Evolutionary conservation across 768 basidiomycete genomes (phyloP).

Genomic region (Hortiboletus flavorubellus): DNA sequence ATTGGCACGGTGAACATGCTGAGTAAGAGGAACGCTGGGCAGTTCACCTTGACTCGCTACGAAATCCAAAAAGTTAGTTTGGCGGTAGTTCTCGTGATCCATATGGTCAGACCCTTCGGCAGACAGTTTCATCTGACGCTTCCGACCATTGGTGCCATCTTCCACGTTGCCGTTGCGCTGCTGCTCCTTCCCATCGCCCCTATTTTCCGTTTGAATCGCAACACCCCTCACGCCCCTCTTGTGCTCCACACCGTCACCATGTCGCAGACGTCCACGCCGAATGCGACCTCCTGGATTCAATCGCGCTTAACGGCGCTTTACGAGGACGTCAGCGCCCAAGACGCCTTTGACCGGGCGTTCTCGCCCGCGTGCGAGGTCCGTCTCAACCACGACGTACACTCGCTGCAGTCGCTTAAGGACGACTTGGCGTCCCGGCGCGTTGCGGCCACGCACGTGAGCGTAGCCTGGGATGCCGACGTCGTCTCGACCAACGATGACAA

Average conservation of each 20-base stretch:
- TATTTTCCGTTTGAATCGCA: neutral
- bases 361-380: slow-evolving; percentile 33
- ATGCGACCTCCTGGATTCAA: slow-evolving; percentile 29
- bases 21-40: too few species aligned
- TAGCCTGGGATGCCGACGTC: slow-evolving; percentile 35
- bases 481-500: slow-evolving; percentile 28
- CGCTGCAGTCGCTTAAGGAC: slow-evolving; percentile 28
- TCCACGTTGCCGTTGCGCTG: neutral
- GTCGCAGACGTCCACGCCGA: neutral
- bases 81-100: too few species aligned
- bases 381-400: slow-evolving; percentile 27
- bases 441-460: slow-evolving; percentile 16
- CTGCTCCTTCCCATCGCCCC: neutral
- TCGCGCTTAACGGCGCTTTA: slow-evolving; percentile 29
- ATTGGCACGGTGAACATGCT: too few species aligned
- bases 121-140: neutral
- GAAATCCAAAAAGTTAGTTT: too few species aligned
- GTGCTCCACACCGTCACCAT: neutral
- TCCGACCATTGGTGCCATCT: neutral
- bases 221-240: neutral
- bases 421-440: slow-evolving; percentile 21
- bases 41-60: too few species aligned
- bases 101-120: neutral
- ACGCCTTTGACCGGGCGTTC: slow-evolving; percentile 31
- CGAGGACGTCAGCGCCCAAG: slow-evolving; percentile 12